Percentiles rank a stretch among this genome's conserved stretches.
Conservation (phyloP, 1,284 basidiomycete genomes). For the Pseudozyma sp. region DNA sequence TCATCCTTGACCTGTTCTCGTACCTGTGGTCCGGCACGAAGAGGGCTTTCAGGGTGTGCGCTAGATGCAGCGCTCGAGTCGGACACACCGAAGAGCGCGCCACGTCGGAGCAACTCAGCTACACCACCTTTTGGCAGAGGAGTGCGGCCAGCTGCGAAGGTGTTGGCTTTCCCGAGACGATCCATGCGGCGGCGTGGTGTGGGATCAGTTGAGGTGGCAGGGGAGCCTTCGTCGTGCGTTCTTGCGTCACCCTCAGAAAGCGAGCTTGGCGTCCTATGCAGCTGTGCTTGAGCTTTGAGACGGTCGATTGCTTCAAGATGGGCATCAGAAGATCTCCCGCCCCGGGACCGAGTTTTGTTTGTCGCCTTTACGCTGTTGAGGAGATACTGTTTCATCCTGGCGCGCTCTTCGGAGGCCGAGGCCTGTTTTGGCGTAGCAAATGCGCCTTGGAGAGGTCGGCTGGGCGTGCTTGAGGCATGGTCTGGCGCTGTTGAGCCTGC, state of each 20-base stretch:
- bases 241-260: slow-evolving; percentile 30
- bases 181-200: slow-evolving; percentile 44
- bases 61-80: slow-evolving; percentile 34
- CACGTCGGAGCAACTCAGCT: slow-evolving; percentile 41
- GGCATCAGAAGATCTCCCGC: slow-evolving; percentile 33
- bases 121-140: slow-evolving; percentile 46
- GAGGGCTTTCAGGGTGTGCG: slow-evolving; percentile 22
- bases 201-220: slow-evolving; percentile 19
- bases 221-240: slow-evolving; percentile 15
- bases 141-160: slow-evolving; percentile 44
- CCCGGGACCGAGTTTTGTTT: slow-evolving; percentile 17
- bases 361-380: slow-evolving; percentile 54
- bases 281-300: slow-evolving; percentile 44
- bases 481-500: slow-evolving; percentile 3
- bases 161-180: slow-evolving; percentile 49
- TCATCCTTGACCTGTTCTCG: slow-evolving; percentile 25
- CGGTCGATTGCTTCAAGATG: slow-evolving; percentile 39
- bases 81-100: slow-evolving; percentile 39
- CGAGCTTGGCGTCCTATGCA: slow-evolving; percentile 29
- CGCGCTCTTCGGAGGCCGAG: slow-evolving; percentile 27
- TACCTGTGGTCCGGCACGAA: slow-evolving; percentile 15
- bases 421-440: slow-evolving; percentile 35
- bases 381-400: slow-evolving; percentile 51
- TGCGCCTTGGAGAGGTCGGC: slow-evolving; percentile 23
- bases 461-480: slow-evolving; percentile 27